Base-by-base conservation (phyloP, 139 green algal genomes). In the Astrephomene gubernaculifera region DNA sequence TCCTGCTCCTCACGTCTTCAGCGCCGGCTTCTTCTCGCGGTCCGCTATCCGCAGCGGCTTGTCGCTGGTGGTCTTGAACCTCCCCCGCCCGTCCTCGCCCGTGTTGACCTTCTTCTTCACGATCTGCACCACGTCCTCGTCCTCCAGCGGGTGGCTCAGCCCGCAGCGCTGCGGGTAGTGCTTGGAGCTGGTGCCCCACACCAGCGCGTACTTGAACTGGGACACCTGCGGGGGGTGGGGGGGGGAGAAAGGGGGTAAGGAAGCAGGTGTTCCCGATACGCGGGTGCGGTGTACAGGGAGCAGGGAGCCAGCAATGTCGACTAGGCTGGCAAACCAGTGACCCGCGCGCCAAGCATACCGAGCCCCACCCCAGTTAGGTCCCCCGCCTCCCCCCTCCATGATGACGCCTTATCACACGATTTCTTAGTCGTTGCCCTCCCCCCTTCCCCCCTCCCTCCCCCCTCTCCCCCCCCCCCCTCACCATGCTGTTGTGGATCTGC, bases 101-200 rank as follows among this genome's bases (percentile, higher is more conserved):
- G 80, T 92, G 29, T 82, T 80, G 31, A 95, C 73, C 90, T 99
- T 99, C 71, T 96, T 96, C 91, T 99, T 99, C 5, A 99, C 96
- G n/a, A 99, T 94, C 90, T 84, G 75, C 54, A 98, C 95, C 31
- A 98, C 96, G 83, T 98, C 96, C 86, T 98, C 95, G 79, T 98
- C 95, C 45, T 92, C 84, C 75, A 97, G 86, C 67, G 60, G 43
- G 83, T 78, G 72, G 36, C 44, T 52, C 1, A 78, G 45, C 31
- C 71, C 92, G 43, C 91, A 98, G 85, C 96, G 89, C 89, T 99
- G 97, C 36, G 98, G 97, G 72, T 95, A 96, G 92, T 99, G 97
- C 91, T 99, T 99, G 72, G 94, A 91, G 81, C 86, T 95, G 31
- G 81, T 92, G 41, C 98, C 98, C 97, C 97, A 99, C 71, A 99